Base-by-base conservation (phyloP, 495 filamentous ascomycete genomes). In the Thermochaetoides thermophila region DNA sequence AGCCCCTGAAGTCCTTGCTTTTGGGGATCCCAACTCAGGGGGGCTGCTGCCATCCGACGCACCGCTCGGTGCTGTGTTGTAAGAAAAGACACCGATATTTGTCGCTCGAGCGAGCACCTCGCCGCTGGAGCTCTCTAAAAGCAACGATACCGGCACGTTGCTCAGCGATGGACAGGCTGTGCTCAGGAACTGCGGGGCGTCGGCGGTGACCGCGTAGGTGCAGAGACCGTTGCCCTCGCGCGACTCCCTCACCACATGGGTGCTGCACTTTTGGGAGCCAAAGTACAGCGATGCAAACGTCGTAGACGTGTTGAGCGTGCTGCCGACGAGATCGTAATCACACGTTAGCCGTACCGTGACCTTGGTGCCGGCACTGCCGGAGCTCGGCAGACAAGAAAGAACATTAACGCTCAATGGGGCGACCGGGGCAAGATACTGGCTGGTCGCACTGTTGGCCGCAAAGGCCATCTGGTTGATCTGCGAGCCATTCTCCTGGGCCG, bases 61-160 rank as follows among this genome's bases (percentile, higher is more conserved):
- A 28, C 48, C 50, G 17, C 38, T 36, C 20, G n/a, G n/a, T n/a
- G n/a, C n/a, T n/a, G n/a, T n/a, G n/a, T n/a, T 49, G 48, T 91
- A 97, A 3, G 73, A 76, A 50, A 91, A 95, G 11, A 65, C 61
- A 41, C 83, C 86, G 20, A 83, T 71, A 35, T 84, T 74, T 10
- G 77, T 59, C 8, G 38, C 46, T 3, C 71, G 67, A 6, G 69
- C 65, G 13, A 79, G 48, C 35, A 66, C 60, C 35, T 71, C 67
- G 5, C 78, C 78, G 28, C 68, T 64, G 16, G 73, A 64, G 27
- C 66, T 68, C 37, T 87, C 78, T 46, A 91, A 68, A 10, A 73
- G 55, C 27, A 95, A 63, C 40, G 69, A 69, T 31, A 96, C 50
- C 17, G 81, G 80, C 17, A 94, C 74, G 45, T 48, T 55, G 39